Percentiles rank a stretch among this genome's conserved stretches.
Conservation (phyloP, 1,284 basidiomycete genomes). For the Rhodotorula sp. region DNA sequence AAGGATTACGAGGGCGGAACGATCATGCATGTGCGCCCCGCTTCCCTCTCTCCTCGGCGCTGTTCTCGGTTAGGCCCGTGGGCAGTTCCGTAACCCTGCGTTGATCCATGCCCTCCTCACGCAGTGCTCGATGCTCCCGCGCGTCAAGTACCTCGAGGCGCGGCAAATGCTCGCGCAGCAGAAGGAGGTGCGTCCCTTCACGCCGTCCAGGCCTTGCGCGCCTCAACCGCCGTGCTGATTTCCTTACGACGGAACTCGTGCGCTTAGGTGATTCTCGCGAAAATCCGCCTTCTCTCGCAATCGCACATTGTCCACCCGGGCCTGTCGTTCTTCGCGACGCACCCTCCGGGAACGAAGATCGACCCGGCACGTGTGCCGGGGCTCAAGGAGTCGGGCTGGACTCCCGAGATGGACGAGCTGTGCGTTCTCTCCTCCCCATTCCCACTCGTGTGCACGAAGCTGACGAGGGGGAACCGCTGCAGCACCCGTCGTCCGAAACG, state of each 20-base stretch:
- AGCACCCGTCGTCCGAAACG: conserved; percentile 60
- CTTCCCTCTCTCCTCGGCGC: not conserved
- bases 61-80: too few relatives aligned
- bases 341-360: conserved; percentile 40
- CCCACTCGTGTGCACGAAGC: too few relatives aligned
- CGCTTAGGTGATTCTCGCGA: conserved; percentile 70
- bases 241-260: not conserved
- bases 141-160: conserved; percentile 86
- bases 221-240: not conserved
- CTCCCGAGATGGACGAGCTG: conserved; percentile 77
- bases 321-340: conserved; percentile 67
- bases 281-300: conserved; percentile 83
- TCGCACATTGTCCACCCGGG: conserved; percentile 86
- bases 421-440: conserved; percentile 52
- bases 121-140: conserved; percentile 83
- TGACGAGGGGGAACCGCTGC: not conserved
- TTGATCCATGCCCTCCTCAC: not conserved
- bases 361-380: conserved; percentile 66
- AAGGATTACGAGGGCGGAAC: conserved; percentile 99
- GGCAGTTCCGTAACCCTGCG: too few relatives aligned
- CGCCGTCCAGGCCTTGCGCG: not conserved
- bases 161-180: conserved; percentile 76
- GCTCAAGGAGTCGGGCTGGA: conserved; percentile 87
- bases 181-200: conserved; percentile 63
- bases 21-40: conserved; percentile 75